Evolutionary conservation across 2,329 filamentous ascomycete genomes (phyloP).

Genomic region (Aspergillus oerlinghausenensis): DNA sequence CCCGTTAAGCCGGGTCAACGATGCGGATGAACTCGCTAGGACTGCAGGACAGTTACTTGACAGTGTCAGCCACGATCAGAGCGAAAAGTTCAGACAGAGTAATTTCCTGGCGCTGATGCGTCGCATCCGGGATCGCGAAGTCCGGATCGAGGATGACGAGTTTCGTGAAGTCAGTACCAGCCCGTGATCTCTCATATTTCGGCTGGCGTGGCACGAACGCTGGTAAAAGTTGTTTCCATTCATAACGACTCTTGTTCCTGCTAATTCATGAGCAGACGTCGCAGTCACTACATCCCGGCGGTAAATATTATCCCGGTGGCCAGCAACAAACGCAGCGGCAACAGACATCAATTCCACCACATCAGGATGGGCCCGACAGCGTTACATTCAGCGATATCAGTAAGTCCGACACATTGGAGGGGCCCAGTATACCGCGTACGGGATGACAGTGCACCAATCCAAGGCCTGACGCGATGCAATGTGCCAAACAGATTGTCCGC

Average conservation of each 20-base stretch:
- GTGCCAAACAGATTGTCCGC: background rate
- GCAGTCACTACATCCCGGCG: slow-evolving; percentile 46
- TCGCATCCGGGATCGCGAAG: slow-evolving; percentile 65
- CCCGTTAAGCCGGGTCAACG: slow-evolving; percentile 32
- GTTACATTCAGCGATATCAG: slow-evolving; percentile 14
- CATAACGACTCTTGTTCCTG: slow-evolving; percentile 25
- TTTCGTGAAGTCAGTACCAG: slow-evolving; percentile 45
- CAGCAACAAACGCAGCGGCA: slow-evolving; percentile 13
- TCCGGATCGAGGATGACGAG: slow-evolving; percentile 66
- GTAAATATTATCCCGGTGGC: slow-evolving; percentile 40
- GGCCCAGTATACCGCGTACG: slow-evolving; percentile 8
- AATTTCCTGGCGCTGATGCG: slow-evolving; percentile 74
- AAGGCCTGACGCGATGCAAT: background rate
- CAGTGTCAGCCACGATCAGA: slow-evolving; percentile 63
- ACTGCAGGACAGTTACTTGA: slow-evolving; percentile 69
- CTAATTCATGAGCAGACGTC: slow-evolving; percentile 34
- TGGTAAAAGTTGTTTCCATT: slow-evolving; percentile 34
- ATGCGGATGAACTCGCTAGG: slow-evolving; percentile 64
- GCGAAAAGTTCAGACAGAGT: slow-evolving; percentile 72
- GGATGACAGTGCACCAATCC: slow-evolving; percentile 3
- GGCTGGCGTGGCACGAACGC: slow-evolving; percentile 31
- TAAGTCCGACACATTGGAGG: slow-evolving; percentile 20
- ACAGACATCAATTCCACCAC: background rate
- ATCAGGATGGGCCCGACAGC: slow-evolving; percentile 1
- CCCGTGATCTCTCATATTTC: slow-evolving; percentile 35